phyloP scores from a whole-genome alignment of 2,329 filamentous ascomycete genomes.

The Phyllosticta paracitricarpa region DNA sequence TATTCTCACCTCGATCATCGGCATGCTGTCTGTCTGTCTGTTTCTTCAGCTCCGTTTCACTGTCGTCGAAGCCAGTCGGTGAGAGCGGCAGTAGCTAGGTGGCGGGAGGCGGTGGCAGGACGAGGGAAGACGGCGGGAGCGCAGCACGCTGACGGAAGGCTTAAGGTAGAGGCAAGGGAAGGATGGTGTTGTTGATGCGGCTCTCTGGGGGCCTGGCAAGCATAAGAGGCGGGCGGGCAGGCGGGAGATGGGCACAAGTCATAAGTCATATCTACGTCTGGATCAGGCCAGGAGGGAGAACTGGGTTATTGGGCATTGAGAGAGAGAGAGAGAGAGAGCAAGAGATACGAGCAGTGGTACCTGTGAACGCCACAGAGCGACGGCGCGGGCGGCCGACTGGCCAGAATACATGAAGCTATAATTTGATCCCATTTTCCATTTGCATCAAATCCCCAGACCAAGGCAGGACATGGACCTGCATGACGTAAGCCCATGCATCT shows the following conservation, averaged over 20 bases:
- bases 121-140: background rate
- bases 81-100: too few species aligned
- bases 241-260: background rate
- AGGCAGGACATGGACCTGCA: background rate
- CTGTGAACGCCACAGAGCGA: too few species aligned
- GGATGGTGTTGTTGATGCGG: background rate
- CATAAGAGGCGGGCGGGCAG: background rate
- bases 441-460: background rate
- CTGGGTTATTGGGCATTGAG: too few species aligned
- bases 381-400: too few species aligned
- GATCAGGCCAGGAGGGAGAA: too few species aligned
- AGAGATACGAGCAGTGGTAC: too few species aligned
- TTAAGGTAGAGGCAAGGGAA: background rate
- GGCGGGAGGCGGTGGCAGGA: background rate
- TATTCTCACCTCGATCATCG: conserved; percentile 11
- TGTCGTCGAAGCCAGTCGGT: too few species aligned
- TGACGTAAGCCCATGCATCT: background rate
- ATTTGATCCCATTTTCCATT: too few species aligned
- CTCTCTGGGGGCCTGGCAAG: background rate
- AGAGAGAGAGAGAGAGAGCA: too few species aligned
- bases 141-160: background rate
- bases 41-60: background rate
- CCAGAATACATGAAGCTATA: too few species aligned
- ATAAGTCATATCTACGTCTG: background rate
- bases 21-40: background rate